phyloP scores from a whole-genome alignment of 2,329 filamentous ascomycete genomes.

The Didymella arachidicola region DNA sequence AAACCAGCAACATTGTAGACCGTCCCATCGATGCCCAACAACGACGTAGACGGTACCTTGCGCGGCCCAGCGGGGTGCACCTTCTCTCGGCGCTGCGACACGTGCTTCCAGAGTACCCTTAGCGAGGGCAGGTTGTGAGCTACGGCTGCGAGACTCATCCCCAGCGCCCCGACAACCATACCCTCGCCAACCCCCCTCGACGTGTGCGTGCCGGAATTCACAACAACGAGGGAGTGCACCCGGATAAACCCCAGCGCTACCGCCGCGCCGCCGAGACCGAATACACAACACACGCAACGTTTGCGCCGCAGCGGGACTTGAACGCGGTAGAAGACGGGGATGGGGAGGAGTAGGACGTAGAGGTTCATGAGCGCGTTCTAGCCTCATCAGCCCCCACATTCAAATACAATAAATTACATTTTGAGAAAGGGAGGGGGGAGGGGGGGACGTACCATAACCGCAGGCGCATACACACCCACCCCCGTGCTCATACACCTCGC shows the following conservation, averaged over 20 bases:
- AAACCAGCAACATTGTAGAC: not conserved
- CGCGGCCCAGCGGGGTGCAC: not conserved
- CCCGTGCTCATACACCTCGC: conserved; percentile 12
- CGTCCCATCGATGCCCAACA: not conserved
- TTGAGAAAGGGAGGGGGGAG: too few species aligned
- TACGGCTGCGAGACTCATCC: conserved; percentile 12
- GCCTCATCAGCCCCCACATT: too few species aligned
- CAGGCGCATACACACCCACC: not conserved
- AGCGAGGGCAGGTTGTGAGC: conserved; percentile 14
- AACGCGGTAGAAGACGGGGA: conserved; percentile 2
- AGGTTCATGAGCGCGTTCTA: conserved; percentile 8
- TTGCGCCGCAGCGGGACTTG: conserved; percentile 10
- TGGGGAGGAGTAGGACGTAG: conserved; percentile 3
- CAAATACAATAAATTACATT: too few species aligned
- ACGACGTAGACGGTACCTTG: not conserved
- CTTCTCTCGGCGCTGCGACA: not conserved
- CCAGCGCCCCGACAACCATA: conserved; percentile 13
- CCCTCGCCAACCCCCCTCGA: conserved; percentile 8
- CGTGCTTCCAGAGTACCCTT: conserved; percentile 2
- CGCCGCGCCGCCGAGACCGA: conserved; percentile 8
- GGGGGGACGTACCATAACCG: conserved; percentile 1
- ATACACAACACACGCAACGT: conserved; percentile 5
- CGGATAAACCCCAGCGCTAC: conserved; percentile 15
- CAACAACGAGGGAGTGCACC: conserved; percentile 1
- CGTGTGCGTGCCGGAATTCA: not conserved